phyloP scores from a whole-genome alignment of 2,329 filamentous ascomycete genomes.

The Scolecobasidium constrictum region DNA sequence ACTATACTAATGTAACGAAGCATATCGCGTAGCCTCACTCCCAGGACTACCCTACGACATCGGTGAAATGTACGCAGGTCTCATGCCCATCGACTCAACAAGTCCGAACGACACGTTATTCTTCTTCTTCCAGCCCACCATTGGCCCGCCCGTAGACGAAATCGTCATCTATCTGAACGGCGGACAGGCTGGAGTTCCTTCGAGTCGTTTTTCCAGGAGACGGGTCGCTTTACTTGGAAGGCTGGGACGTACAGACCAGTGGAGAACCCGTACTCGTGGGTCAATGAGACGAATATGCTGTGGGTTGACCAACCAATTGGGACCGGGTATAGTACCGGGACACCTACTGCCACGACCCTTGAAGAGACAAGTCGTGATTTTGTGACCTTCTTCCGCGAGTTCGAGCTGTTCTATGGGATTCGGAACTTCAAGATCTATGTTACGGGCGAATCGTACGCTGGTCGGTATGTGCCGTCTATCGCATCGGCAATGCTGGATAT shows the following conservation, averaged over 20 bases:
- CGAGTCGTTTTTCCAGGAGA: slow-evolving; percentile 11
- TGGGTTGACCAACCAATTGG: slow-evolving; percentile 16
- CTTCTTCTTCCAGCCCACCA: slow-evolving; percentile 15
- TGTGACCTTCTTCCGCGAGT: slow-evolving; percentile 13
- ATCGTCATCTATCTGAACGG: slow-evolving; percentile 15
- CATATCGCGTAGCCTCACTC: slow-evolving; percentile 6
- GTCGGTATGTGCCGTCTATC: slow-evolving; percentile 13
- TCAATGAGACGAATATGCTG: slow-evolving; percentile 12
- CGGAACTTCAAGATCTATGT: slow-evolving; percentile 14
- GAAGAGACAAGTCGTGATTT: slow-evolving; percentile 14
- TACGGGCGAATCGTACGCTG: slow-evolving; percentile 12
- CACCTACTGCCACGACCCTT: slow-evolving; percentile 10
- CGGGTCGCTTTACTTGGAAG: slow-evolving; percentile 7
- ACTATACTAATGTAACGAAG: no score
- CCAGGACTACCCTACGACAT: slow-evolving; percentile 9
- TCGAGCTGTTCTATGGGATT: slow-evolving; percentile 13
- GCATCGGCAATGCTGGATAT: slow-evolving; percentile 10
- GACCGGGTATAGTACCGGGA: slow-evolving; percentile 12
- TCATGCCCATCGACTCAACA: slow-evolving; percentile 9
- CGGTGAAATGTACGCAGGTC: slow-evolving; percentile 11
- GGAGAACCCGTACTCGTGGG: slow-evolving; percentile 10
- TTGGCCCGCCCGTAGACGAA: slow-evolving; percentile 14
- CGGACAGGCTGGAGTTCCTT: slow-evolving; percentile 13
- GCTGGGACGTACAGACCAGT: background rate
- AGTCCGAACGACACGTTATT: slow-evolving; percentile 8